These are phyloP conservation scores for Recurvomyces mirabilis DNA, from an alignment of 495 filamentous ascomycete genomes.

Conservation along the genomic window DNA sequence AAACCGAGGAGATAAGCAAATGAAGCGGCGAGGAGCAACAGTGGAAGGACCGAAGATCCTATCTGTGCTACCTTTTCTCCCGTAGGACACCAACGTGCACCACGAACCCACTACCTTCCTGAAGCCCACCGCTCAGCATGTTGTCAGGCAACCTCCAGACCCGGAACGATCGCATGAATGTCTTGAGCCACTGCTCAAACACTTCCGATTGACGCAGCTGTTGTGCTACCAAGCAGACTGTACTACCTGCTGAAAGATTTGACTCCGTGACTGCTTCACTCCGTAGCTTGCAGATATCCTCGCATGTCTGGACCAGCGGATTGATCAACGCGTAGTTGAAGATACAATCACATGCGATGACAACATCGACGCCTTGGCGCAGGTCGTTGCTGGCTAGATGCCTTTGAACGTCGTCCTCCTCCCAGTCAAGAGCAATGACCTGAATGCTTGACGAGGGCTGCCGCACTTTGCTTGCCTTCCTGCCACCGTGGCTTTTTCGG, in stretches of 20 bases:
- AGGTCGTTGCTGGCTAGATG: constrained; percentile 4
- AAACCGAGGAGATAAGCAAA: too few relatives aligned
- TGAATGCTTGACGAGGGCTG: constrained; percentile 24
- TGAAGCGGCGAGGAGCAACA: too few relatives aligned
- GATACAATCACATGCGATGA: constrained; percentile 35
- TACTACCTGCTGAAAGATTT: constrained; percentile 28
- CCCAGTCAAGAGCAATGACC: constrained; percentile 58
- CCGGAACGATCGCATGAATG: constrained; percentile 53
- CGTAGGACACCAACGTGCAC: constrained; percentile 52
- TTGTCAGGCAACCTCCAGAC: constrained; percentile 68
- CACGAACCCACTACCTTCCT: constrained; percentile 50
- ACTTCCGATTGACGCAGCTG: constrained; percentile 76
- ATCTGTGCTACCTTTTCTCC: too few relatives aligned
- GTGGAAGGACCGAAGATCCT: too few relatives aligned
- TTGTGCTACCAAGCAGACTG: constrained; percentile 67
- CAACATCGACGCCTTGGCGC: constrained; percentile 31
- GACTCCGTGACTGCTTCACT: background rate
- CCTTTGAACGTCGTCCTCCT: constrained; percentile 28
- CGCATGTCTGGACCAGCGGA: constrained; percentile 74
- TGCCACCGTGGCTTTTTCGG: background rate
- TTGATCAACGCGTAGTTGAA: constrained; percentile 49
- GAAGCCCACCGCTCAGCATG: constrained; percentile 44
- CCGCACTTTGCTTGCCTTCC: background rate
- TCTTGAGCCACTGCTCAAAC: constrained; percentile 69
- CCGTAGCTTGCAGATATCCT: constrained; percentile 57